Conservation (phyloP, 441 rosid species). For the Populus hybrid region DNA sequence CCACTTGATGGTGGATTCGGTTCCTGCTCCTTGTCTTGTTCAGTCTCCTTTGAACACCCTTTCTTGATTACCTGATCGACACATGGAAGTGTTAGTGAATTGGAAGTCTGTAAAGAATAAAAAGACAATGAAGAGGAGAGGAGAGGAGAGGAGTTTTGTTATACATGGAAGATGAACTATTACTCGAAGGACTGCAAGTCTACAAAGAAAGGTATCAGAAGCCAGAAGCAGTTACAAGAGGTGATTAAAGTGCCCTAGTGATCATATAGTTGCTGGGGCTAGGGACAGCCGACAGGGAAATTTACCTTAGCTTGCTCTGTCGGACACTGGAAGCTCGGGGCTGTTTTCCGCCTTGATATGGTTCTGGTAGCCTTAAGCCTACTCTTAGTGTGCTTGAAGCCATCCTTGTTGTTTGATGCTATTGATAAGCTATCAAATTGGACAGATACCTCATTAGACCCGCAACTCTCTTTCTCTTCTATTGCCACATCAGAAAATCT, state of each 20-base stretch:
- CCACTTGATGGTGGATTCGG: constrained; percentile 10
- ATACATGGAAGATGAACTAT: not conserved
- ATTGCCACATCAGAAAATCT: constrained; percentile 35
- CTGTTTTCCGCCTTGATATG: constrained; percentile 45
- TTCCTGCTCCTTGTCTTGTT: constrained; percentile 33
- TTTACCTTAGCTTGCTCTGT: constrained; percentile 44
- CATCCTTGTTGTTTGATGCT: constrained; percentile 22
- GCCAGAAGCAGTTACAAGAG: too few relatives aligned
- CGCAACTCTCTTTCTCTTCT: constrained; percentile 81
- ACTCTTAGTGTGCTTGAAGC: constrained; percentile 23
- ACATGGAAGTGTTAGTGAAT: not conserved
- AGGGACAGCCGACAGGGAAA: too few relatives aligned
- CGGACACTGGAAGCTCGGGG: constrained; percentile 36
- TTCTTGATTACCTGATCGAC: constrained; percentile 37
- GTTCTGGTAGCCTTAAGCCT: constrained; percentile 34
- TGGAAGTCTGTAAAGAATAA: not conserved
- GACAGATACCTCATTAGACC: constrained; percentile 65
- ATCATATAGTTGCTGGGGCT: too few relatives aligned
- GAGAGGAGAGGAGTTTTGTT: not conserved
- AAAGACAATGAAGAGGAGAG: not conserved
- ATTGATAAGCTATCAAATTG: constrained; percentile 39
- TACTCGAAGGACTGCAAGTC: not conserved
- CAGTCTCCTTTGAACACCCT: constrained; percentile 27
- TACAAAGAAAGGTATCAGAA: too few relatives aligned
- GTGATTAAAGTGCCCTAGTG: too few relatives aligned